Percentiles rank a stretch among this genome's conserved stretches.
phyloP scores from a whole-genome alignment of 176 grass and related monocot species.

The Rhynchospora tenuis region DNA sequence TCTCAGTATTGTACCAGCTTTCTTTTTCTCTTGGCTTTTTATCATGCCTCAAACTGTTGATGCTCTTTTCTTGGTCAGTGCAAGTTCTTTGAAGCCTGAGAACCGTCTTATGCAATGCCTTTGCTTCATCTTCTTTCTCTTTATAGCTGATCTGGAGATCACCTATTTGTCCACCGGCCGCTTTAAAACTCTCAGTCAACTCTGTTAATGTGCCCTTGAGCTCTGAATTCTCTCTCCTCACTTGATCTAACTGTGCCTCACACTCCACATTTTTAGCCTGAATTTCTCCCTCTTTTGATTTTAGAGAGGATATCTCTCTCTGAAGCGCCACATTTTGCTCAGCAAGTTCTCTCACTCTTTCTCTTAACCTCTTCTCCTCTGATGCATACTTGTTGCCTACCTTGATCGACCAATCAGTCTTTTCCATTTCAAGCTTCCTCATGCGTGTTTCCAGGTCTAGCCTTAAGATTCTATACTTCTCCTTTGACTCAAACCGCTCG shows the following conservation, averaged over 20 bases:
- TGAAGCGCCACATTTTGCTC: constrained; percentile 93
- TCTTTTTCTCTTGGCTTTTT: constrained; percentile 33
- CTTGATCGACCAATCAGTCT: constrained; percentile 62
- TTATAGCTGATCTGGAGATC: constrained; percentile 49
- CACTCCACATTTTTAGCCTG: constrained; percentile 40
- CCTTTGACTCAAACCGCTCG: constrained; percentile 59
- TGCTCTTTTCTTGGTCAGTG: constrained; percentile 73
- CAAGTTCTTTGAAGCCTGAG: constrained; percentile 60
- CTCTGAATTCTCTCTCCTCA: constrained; percentile 38
- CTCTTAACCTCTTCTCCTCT: constrained; percentile 82
- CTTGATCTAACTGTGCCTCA: constrained; percentile 33
- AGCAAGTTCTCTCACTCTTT: constrained; percentile 83
- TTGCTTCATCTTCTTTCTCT: constrained; percentile 68
- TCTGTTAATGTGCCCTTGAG: constrained; percentile 45
- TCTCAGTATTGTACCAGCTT: constrained; percentile 54
- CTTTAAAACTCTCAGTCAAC: constrained; percentile 41
- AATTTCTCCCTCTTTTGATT: constrained; percentile 45
- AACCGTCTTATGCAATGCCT: constrained; percentile 54
- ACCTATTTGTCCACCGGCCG: constrained; percentile 45
- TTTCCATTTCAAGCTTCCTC: constrained; percentile 75
- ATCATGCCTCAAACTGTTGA: constrained; percentile 55
- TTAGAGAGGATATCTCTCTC: constrained; percentile 73
- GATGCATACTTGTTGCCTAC: constrained; percentile 48
- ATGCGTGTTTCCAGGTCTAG: constrained; percentile 41
- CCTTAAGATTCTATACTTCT: constrained; percentile 53